Evolutionary conservation across 2,329 filamentous ascomycete species (phyloP).

Genomic region (Fusarium goolgardi): DNA sequence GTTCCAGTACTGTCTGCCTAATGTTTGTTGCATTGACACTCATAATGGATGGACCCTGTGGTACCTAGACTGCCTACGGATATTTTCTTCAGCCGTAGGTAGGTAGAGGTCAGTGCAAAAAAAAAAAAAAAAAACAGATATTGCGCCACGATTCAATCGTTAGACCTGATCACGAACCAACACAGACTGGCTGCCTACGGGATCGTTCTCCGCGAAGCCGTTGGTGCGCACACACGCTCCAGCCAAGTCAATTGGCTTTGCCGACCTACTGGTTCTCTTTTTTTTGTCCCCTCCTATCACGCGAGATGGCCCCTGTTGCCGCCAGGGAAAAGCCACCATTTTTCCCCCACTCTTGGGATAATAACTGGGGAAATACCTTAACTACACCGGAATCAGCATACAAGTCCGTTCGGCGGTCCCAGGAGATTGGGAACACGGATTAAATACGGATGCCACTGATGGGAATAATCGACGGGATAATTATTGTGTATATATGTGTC

Average conservation of each 20-base stretch:
- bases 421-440: neutral
- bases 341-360: neutral
- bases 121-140: neutral
- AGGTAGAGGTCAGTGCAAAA: neutral
- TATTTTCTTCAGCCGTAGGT: neutral
- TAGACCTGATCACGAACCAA: conserved; percentile 1
- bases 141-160: conserved; percentile 9
- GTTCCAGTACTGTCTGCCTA: neutral
- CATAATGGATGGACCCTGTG: neutral
- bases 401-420: neutral
- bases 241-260: neutral
- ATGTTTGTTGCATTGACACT: neutral
- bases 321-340: neutral
- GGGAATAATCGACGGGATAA: neutral
- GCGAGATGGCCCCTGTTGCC: neutral
- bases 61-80: neutral
- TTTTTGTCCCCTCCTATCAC: neutral
- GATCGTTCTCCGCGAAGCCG: conserved; percentile 7
- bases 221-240: neutral
- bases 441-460: neutral
- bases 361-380: neutral
- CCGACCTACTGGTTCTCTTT: no score
- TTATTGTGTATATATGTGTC: neutral
- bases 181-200: neutral
- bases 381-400: neutral